phyloP scores from a whole-genome alignment of 805 yeast genomes.

The Saccharomyces mikatae region DNA sequence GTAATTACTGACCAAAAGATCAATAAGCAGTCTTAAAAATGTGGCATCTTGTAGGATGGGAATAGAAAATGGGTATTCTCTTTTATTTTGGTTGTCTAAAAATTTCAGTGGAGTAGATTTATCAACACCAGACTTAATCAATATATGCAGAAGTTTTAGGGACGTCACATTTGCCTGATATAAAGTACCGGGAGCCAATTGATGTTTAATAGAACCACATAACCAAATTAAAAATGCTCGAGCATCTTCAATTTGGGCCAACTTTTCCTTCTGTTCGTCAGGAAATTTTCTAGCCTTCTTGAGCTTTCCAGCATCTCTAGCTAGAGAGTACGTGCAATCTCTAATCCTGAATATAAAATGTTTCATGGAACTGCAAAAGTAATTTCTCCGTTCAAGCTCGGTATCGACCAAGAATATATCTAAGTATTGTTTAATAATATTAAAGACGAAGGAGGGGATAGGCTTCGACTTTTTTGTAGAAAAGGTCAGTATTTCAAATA shows the following conservation, averaged over 20 bases:
- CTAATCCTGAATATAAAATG: constrained; percentile 57
- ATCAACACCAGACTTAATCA: constrained; percentile 54
- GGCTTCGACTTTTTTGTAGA: constrained; percentile 56
- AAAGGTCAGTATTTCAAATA: constrained; percentile 52
- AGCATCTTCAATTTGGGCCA: constrained; percentile 28
- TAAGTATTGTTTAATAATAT: constrained; percentile 37
- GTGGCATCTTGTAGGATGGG: constrained; percentile 33
- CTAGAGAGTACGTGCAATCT: constrained; percentile 55
- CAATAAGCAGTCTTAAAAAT: constrained; percentile 44
- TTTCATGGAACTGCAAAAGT: constrained; percentile 52
- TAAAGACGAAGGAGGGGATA: constrained; percentile 39
- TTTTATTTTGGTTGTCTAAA: constrained; percentile 37
- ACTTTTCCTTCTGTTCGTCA: constrained; percentile 31
- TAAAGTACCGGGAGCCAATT: constrained; percentile 48
- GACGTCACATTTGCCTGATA: constrained; percentile 47
- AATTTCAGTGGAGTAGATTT: constrained; percentile 30
- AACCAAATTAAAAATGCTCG: constrained; percentile 37
- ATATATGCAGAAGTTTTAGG: constrained; percentile 36
- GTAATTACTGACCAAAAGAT: constrained; percentile 59
- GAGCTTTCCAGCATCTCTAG: constrained; percentile 43
- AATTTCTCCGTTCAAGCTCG: constrained; percentile 61
- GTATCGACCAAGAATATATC: constrained; percentile 53
- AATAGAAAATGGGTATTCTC: constrained; percentile 43
- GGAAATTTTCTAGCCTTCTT: constrained; percentile 32
- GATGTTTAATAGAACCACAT: constrained; percentile 30